Evolutionary conservation across 1,284 basidiomycete species (phyloP), one percentile per base, ranked within the genome.

Genomic region (Mycosarcoma mackinlayi): DNA sequence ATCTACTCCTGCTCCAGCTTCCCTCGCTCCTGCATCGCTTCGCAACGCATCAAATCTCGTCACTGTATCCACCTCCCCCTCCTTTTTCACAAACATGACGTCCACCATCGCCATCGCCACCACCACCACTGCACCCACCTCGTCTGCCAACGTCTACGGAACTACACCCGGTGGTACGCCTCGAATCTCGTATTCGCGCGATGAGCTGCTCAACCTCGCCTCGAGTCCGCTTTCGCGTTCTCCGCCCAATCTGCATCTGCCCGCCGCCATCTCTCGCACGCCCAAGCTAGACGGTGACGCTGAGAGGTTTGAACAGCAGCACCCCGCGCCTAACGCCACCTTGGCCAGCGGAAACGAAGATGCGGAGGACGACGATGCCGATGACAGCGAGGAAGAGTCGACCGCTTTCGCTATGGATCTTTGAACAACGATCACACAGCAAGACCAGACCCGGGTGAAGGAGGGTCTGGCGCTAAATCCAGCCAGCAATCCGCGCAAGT

Each of bases 111-210:
- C 48, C 28, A 67, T 67, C 44, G 33, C 13, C 14, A 33, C 41
- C 27, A 18, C 13, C 18, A 14, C 53, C 28, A 18, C 35, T 2
- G 3, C 66, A 11, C 21, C 31, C 14, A 49, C 46, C 14, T 21
- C 42, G 3, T 37, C 54, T 19, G n/a, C 34, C 11, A 6, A 30
- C 28, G 7, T 42, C 7, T 77, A 67, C 40, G 63, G 70, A 3
- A 73, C 61, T 7, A 77, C 75, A 2, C 73, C 75, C 7, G 71
- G 71, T 24, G 75, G 68, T 16, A 70, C 73, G 4, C 44, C 75
- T 0, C 51, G 76, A 2, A 76, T 75, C 47, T 66, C 61, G 11
- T 77, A 77, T 35, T 74, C 76, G 13, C 59, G 76, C 16, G 74
- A 77, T 24, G 60, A 77, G 47, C 58, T 77, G 8, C 64, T 77